Evolutionary conservation across 1,284 basidiomycete species (phyloP).

Genomic region (Ustilago lituana): DNA sequence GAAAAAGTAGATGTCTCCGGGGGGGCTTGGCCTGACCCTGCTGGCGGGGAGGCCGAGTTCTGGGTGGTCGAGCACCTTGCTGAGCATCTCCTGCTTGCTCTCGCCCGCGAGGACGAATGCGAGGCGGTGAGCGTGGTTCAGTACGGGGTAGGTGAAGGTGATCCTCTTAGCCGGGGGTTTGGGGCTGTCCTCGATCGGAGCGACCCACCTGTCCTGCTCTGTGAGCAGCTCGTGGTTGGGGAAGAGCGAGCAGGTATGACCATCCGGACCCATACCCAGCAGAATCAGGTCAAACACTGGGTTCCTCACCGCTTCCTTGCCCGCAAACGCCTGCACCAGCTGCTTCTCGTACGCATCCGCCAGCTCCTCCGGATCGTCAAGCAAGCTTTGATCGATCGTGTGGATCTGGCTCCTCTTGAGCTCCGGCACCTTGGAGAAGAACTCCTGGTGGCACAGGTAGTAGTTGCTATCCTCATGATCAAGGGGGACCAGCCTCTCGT

Average conservation of each 20-base stretch:
- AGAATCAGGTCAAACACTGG: conserved; percentile 68
- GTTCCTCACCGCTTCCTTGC: conserved; percentile 64
- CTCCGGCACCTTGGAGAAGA: conserved; percentile 87
- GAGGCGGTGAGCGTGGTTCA: conserved; percentile 74
- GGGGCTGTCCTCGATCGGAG: conserved; percentile 88
- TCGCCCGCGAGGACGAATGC: conserved; percentile 88
- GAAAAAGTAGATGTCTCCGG: conserved; percentile 72
- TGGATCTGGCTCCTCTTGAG: conserved; percentile 79
- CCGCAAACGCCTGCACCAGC: conserved; percentile 81
- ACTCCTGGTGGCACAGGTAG: conserved; percentile 76
- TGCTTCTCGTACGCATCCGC: conserved; percentile 91
- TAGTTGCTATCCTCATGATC: conserved; percentile 94
- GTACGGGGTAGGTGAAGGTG: conserved; percentile 67
- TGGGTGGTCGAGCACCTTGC: conserved; percentile 80
- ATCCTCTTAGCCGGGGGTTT: conserved; percentile 91
- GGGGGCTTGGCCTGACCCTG: conserved; percentile 79
- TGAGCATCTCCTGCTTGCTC: conserved; percentile 82
- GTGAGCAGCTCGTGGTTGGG: conserved; percentile 84
- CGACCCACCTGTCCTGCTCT: conserved; percentile 92
- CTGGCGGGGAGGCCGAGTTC: conserved; percentile 84
- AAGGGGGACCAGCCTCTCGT: conserved; percentile 94
- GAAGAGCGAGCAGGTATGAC: conserved; percentile 96
- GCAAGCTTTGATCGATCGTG: conserved; percentile 78
- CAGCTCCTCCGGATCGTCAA: conserved; percentile 79
- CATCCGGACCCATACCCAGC: conserved; percentile 73